phyloP scores from a whole-genome alignment of 371 early-diverging fungal species.

The Funneliformis caledonium region DNA sequence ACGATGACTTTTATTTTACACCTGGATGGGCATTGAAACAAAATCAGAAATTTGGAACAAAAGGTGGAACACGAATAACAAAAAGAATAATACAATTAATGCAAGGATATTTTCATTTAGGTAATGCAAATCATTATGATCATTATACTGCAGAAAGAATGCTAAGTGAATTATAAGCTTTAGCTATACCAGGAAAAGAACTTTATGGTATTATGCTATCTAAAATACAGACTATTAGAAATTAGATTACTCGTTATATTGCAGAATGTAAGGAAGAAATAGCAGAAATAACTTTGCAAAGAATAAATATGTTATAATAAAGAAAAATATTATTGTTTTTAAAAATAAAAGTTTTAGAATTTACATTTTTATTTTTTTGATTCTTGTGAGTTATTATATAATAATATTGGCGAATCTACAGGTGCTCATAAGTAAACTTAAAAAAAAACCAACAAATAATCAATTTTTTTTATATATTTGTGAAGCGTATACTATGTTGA shows the following conservation, averaged over 20 bases:
- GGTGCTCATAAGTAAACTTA: no score
- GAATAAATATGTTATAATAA: background rate
- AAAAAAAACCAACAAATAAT: no score
- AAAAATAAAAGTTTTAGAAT: no score
- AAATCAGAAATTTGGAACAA: background rate
- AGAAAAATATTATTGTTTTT: no score
- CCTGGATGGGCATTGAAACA: background rate
- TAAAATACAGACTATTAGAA: background rate
- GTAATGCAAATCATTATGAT: background rate
- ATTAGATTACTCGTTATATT: background rate
- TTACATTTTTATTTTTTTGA: no score
- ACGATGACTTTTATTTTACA: background rate
- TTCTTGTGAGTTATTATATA: no score
- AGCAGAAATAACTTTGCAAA: background rate
- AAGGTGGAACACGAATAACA: background rate
- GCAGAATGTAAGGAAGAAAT: background rate
- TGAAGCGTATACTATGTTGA: no score
- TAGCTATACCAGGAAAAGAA: background rate
- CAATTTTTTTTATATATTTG: no score
- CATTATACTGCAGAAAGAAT: background rate
- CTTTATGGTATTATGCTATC: background rate
- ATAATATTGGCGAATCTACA: no score
- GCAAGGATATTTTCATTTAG: background rate
- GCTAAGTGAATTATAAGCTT: background rate
- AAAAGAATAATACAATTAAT: background rate